Percentiles rank a stretch among this genome's conserved stretches.
These are phyloP conservation scores for Asparagopsis taxiformis DNA, from an alignment of 31 red algal species.

Conservation along the genomic window DNA sequence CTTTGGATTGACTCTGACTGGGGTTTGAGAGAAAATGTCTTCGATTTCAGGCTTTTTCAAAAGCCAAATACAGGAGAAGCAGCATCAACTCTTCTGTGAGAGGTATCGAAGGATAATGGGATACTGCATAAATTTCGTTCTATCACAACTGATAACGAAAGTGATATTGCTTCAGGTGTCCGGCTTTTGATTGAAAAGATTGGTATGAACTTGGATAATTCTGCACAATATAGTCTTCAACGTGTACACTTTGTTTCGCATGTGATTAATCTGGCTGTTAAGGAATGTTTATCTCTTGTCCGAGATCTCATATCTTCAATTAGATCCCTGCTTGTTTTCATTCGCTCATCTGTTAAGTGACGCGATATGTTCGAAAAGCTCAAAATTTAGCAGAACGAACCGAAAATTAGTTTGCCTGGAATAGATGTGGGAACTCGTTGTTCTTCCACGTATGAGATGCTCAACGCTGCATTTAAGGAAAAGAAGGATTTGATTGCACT, in stretches of 20 bases:
- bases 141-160: too few species aligned
- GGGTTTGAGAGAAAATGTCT: too few species aligned
- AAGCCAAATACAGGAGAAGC: too few species aligned
- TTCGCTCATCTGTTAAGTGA: conserved; percentile 3
- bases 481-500: not conserved
- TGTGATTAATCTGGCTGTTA: not conserved
- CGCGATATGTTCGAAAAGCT: conserved; percentile 14
- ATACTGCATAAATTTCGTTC: too few species aligned
- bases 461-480: not conserved
- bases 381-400: not conserved
- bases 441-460: not conserved
- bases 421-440: not conserved
- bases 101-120: too few species aligned
- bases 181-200: too few species aligned
- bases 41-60: too few species aligned
- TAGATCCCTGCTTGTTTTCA: not conserved
- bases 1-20: too few species aligned
- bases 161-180: too few species aligned
- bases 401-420: not conserved
- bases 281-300: conserved; percentile 3
- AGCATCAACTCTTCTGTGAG: too few species aligned
- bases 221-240: not conserved
- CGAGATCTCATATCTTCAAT: not conserved
- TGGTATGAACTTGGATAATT: too few species aligned
- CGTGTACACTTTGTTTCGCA: not conserved